A percentile compares a stretch with the other conserved stretches of the same genome.
phyloP scores from a whole-genome alignment of 306 rosid species.

The Gastrolobium bilobum region DNA sequence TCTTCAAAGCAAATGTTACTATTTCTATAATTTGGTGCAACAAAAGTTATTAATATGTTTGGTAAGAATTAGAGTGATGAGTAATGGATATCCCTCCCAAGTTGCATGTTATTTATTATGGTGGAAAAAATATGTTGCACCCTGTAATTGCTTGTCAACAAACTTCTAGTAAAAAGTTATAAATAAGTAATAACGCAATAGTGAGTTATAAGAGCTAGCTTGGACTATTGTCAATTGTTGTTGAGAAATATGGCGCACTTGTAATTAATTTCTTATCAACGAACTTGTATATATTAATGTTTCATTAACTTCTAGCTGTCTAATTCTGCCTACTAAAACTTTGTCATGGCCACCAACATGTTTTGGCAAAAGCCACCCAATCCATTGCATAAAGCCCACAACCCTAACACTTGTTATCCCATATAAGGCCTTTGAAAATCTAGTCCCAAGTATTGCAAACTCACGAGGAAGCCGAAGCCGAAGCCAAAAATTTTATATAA shows the following conservation, averaged over 20 bases:
- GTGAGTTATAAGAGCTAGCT: not conserved
- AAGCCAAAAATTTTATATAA: not conserved
- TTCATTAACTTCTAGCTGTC: too few species aligned
- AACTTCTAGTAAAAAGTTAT: not conserved
- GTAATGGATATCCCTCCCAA: not conserved
- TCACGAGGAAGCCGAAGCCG: not conserved
- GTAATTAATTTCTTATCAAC: not conserved
- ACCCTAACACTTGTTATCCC: not conserved
- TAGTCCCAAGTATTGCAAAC: not conserved
- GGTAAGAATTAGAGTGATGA: not conserved
- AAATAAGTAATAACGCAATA: not conserved
- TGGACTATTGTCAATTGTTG: not conserved
- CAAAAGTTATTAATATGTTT: conserved; percentile 14
- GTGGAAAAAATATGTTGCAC: not conserved
- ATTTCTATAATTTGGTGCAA: not conserved
- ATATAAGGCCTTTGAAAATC: not conserved
- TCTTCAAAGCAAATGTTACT: not conserved
- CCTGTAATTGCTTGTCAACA: not conserved
- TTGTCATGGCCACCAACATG: not conserved
- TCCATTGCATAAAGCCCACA: not conserved
- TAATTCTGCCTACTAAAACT: too few species aligned
- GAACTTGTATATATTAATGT: not conserved
- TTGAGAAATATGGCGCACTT: not conserved
- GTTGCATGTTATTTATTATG: not conserved
- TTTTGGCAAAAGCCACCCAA: not conserved